Base-by-base conservation (phyloP, 345 rosid species). In the Draba incana region DNA sequence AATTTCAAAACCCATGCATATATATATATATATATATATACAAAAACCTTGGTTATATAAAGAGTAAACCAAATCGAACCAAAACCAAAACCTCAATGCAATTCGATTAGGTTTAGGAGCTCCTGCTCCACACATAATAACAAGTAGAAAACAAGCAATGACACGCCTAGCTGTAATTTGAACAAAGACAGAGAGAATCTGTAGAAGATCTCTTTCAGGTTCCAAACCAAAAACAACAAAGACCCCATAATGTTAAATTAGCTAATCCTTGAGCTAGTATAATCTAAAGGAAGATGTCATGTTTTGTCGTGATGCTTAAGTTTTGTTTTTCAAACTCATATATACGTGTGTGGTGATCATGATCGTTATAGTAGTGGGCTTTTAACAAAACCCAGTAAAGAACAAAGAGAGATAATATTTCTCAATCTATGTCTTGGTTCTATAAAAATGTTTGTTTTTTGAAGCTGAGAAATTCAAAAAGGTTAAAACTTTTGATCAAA, bases 131-230 rank as follows among this genome's bases (percentile, higher is more conserved):
- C 39, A 20, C 20, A 20, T 20, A 20, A 20, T 27, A 39, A 47
- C 15, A 39, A 47, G 23, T 52, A 61, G 23, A 45, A 45, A 15
- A 42, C 63, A 71, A 42, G 49, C 42, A 71, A 27, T 63, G 27
- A 53, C 69, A 53, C 42, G 10, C 20, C 20, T 20, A 20, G 20
- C 20, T 20, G 20, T 71, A 27, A 71, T 12, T 27, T 71, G 43
- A 54, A 71, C 43, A 27, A 62, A 71, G 16, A 35, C 8, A 63
- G 11, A 25, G 66, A 54, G 24, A 71, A 71, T 71, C 69, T 71
- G 64, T 37, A 35, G 50, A 61, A 61, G 57, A 71, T 71, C 56
- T 30, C 51, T 30, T 51, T 62, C 75, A 63, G 69, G 41, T 62
- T 25, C 50, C 69, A 71, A 54, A 51, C 61, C 24, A 70, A 33